phyloP scores from a whole-genome alignment of 2,329 filamentous ascomycete genomes.

The Hysterium pulicare region DNA sequence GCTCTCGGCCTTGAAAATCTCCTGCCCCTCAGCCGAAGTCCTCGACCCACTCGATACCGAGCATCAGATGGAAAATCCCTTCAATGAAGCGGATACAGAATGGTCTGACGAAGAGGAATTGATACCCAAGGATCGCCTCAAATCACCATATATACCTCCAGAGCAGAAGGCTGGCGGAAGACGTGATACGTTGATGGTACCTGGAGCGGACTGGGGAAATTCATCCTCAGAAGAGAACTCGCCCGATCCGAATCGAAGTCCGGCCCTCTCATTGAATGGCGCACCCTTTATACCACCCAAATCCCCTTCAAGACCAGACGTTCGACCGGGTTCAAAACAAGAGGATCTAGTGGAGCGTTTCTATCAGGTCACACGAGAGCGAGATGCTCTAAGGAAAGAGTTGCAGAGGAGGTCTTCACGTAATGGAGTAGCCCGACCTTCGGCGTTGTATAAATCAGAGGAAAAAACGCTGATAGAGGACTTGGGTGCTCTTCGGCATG shows the following conservation, averaged over 20 bases:
- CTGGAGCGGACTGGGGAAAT: conserved; percentile 6
- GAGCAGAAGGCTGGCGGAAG: conserved; percentile 20
- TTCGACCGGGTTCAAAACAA: conserved; percentile 28
- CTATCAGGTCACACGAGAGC: conserved; percentile 37
- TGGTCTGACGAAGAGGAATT: conserved; percentile 38
- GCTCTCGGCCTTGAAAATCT: conserved; percentile 32
- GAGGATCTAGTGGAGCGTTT: conserved; percentile 37
- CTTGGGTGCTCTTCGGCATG: conserved; percentile 29
- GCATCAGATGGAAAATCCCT: conserved; percentile 22
- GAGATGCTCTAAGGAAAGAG: conserved; percentile 35
- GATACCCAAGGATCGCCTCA: conserved; percentile 27
- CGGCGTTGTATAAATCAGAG: conserved; percentile 31
- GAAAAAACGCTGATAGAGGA: conserved; percentile 36
- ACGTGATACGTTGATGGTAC: conserved; percentile 7
- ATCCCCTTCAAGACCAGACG: conserved; percentile 31
- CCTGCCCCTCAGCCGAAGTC: conserved; percentile 36
- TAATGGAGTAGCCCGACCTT: conserved; percentile 24
- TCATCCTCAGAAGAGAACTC: conserved; percentile 21
- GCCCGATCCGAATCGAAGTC: conserved; percentile 16
- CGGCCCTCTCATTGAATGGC: conserved; percentile 13
- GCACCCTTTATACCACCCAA: conserved; percentile 33
- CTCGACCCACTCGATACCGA: conserved; percentile 17
- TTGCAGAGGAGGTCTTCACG: conserved; percentile 31
- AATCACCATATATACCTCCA: conserved; percentile 28
- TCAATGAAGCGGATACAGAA: conserved; percentile 29